Base-by-base conservation (phyloP, 2,329 filamentous ascomycete genomes). In the Ascochyta clinopodiicola region DNA sequence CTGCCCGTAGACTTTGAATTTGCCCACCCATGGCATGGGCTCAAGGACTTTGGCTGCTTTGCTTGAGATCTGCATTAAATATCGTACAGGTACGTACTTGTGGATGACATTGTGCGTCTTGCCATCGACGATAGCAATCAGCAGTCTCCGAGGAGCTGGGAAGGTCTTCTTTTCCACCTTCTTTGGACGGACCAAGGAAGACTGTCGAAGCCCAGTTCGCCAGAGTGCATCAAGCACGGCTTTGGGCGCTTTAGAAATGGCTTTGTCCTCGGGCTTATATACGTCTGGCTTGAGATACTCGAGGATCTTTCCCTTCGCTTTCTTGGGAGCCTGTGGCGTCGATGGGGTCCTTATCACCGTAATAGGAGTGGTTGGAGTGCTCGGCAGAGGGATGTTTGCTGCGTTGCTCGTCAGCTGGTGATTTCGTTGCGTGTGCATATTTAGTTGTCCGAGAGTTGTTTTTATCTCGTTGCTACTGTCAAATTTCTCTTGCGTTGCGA, bases 51-150 rank as follows among this genome's bases (percentile, higher is more conserved):
- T 8, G 8, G 39, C 27, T 7, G 44, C 48, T 8, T 34, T 34
- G 3, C 27, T 1, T 1, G 44, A 55, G 21, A 35, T 17, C 2
- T 4, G n/a, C 25, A 49, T 44, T 0, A 55, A 40, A 2, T 19
- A 40, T 7, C 36, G 36, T 4, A 31, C 24, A 6, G 51, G 44
- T 13, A 55, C 40, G 35, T 55, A 38, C 9, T 39, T 19, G 21
- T 38, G 39, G 27, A 55, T 44, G 3, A 45, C 6, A 1, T 6
- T 4, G 9, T 32, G 22, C 4, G 44, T 44, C 2, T 49, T 44
- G 6, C 51, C 45, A 22, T 55, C 39, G 12, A 55, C 24, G 13
- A 55, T n/a, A 12, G 40, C 19, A 13, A 49, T 12, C 9, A 32
- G 21, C 25, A 39, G n/a, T 12, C 44, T 54, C 17, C 38, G 31